Evolutionary conservation across 2,329 filamentous ascomycete species (phyloP).

Genomic region (Fusarium subtropicale): DNA sequence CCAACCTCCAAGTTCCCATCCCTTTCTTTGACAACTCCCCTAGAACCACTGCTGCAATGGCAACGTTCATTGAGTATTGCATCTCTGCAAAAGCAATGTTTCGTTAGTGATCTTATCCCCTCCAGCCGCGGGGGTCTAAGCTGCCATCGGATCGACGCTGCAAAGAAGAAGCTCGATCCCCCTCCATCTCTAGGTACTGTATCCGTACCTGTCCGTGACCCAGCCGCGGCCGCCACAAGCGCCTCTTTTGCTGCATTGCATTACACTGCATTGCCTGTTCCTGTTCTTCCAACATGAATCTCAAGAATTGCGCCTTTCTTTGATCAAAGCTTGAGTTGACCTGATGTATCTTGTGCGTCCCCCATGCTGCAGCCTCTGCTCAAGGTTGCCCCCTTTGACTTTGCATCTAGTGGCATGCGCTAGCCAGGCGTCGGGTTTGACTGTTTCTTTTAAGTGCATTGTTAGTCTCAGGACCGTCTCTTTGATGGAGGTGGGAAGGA

Average conservation of each 20-base stretch:
- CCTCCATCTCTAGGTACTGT: not conserved
- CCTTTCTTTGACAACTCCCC: not conserved
- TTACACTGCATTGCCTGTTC: constrained; percentile 12
- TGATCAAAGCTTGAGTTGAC: not conserved
- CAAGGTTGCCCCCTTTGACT: constrained; percentile 30
- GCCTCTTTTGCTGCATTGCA: constrained; percentile 24
- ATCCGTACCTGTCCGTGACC: constrained; percentile 5
- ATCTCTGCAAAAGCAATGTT: constrained; percentile 20
- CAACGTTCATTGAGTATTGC: not conserved
- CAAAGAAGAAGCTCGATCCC: constrained; percentile 29
- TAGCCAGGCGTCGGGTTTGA: constrained; percentile 23
- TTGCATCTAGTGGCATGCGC: constrained; percentile 26
- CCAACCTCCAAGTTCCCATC: constrained; percentile 14
- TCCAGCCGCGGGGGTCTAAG: constrained; percentile 20
- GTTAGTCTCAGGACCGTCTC: constrained; percentile 35
- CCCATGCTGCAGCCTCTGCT: not conserved
- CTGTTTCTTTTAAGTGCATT: constrained; percentile 29
- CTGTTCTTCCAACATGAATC: constrained; percentile 18
- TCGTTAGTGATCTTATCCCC: constrained; percentile 10
- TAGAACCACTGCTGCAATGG: not conserved
- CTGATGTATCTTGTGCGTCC: constrained; percentile 1
- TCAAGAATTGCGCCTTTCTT: constrained; percentile 7
- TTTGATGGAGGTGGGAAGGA: constrained; percentile 19
- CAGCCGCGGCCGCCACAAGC: constrained; percentile 43
- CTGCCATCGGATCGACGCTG: constrained; percentile 41